phyloP scores from a whole-genome alignment of 192 early-diverging fungal species.

The Umbelopsis ramanniana region DNA sequence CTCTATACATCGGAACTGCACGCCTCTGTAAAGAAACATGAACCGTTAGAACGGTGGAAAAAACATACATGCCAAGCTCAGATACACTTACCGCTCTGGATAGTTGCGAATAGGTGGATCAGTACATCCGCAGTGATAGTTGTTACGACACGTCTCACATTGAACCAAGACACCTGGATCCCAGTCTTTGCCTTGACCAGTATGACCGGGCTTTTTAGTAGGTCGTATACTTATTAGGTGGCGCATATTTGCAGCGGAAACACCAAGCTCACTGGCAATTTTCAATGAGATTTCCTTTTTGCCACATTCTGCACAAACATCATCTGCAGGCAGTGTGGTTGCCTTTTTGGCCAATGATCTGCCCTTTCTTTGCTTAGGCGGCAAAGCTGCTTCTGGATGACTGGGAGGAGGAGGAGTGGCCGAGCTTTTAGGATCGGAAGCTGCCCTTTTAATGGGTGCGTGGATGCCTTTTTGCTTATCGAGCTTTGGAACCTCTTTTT shows the following conservation, averaged over 20 bases:
- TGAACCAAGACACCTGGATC: not conserved
- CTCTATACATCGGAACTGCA: not conserved
- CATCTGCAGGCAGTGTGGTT: too few relatives aligned
- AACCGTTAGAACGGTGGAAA: not conserved
- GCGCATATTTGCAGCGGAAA: not conserved
- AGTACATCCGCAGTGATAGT: not conserved
- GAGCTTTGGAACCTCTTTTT: too few relatives aligned
- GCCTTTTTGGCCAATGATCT: too few relatives aligned
- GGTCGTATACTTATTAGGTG: not conserved
- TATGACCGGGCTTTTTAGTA: not conserved
- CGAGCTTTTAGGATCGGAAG: too few relatives aligned
- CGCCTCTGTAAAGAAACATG: not conserved
- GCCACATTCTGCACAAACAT: not conserved
- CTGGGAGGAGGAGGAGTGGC: not conserved
- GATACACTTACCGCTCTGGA: not conserved
- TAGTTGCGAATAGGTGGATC: not conserved
- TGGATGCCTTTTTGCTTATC: too few relatives aligned
- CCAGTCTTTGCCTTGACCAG: constrained; percentile 20
- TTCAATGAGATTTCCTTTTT: not conserved
- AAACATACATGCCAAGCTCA: not conserved
- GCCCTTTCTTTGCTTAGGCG: too few relatives aligned
- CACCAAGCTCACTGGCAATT: not conserved
- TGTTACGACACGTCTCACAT: not conserved
- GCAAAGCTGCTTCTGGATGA: too few relatives aligned
- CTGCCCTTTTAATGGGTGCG: too few relatives aligned